These are phyloP conservation scores for Thozetella sp. DNA, from an alignment of 495 filamentous ascomycete species.

Conservation along the genomic window DNA sequence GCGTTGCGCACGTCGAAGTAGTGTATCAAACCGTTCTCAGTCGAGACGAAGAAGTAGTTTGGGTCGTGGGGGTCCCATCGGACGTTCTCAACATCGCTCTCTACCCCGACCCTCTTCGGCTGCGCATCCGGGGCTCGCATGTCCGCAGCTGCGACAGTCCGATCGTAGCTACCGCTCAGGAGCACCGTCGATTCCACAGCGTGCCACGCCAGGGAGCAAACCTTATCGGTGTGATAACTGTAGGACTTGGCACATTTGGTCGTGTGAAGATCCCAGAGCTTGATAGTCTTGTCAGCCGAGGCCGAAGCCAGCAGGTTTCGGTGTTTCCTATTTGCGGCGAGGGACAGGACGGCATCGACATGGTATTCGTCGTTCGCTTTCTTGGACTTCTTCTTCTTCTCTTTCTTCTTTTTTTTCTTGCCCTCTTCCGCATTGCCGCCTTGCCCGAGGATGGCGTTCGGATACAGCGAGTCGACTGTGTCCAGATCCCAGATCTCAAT, in stretches of 20 bases:
- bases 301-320: conserved; percentile 93
- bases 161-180: conserved; percentile 91
- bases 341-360: conserved; percentile 88
- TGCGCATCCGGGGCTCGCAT: conserved; percentile 87
- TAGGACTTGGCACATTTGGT: conserved; percentile 94
- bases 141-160: conserved; percentile 86
- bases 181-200: conserved; percentile 82
- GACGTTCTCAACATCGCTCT: conserved; percentile 91
- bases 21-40: conserved; percentile 87
- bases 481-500: conserved; percentile 99
- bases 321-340: conserved; percentile 90
- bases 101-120: conserved; percentile 82
- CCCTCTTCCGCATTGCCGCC: conserved; percentile 50
- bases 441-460: conserved; percentile 94
- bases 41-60: conserved; percentile 93
- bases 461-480: conserved; percentile 94
- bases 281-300: conserved; percentile 95
- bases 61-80: conserved; percentile 91
- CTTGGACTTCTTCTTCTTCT: conserved; percentile 80
- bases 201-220: conserved; percentile 95
- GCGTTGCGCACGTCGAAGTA: conserved; percentile 78
- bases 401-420: conserved; percentile 68
- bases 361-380: conserved; percentile 92
- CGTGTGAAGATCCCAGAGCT: conserved; percentile 95
- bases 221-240: conserved; percentile 88